phyloP scores from a whole-genome alignment of 1,284 basidiomycete species.

The Malassezia arunalokei region DNA sequence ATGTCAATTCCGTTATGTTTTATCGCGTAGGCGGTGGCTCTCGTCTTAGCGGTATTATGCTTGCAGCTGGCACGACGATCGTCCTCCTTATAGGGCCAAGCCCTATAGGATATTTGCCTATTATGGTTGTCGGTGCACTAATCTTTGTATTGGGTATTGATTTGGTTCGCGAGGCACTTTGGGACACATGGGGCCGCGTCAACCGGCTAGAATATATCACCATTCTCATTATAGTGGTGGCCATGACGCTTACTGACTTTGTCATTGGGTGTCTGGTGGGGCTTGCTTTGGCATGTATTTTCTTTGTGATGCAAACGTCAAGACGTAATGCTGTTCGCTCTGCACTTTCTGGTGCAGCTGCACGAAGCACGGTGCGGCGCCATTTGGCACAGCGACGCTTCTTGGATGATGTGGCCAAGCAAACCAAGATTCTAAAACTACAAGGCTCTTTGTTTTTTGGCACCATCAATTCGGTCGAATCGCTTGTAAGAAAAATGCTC shows the following conservation, averaged over 20 bases:
- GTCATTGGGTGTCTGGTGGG: slow-evolving; percentile 87
- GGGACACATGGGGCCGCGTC: slow-evolving; percentile 84
- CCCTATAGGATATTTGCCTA: slow-evolving; percentile 35
- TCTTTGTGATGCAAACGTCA: slow-evolving; percentile 92
- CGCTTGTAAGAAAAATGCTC: slow-evolving; percentile 59
- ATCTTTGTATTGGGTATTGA: slow-evolving; percentile 93
- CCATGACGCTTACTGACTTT: slow-evolving; percentile 61
- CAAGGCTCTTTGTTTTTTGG: slow-evolving; percentile 94
- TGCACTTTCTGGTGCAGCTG: slow-evolving; percentile 38
- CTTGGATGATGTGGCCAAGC: slow-evolving; percentile 75
- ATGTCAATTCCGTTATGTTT: slow-evolving; percentile 50
- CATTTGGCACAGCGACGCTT: slow-evolving; percentile 78
- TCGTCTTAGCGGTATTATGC: slow-evolving; percentile 69
- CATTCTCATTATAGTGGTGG: slow-evolving; percentile 55
- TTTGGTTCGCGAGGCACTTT: slow-evolving; percentile 78
- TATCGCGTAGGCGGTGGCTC: slow-evolving; percentile 86
- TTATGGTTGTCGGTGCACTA: slow-evolving; percentile 57
- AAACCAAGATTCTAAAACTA: slow-evolving; percentile 76
- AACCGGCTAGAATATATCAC: slow-evolving; percentile 50
- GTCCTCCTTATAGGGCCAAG: slow-evolving; percentile 71
- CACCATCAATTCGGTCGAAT: slow-evolving; percentile 77
- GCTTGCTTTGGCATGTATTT: slow-evolving; percentile 79
- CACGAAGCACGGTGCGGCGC: slow-evolving; percentile 73
- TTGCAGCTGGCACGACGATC: slow-evolving; percentile 62
- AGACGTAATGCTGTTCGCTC: slow-evolving; percentile 48